Conservation (phyloP, 176 grass and related monocot species). For the Oryza glumipatula region DNA sequence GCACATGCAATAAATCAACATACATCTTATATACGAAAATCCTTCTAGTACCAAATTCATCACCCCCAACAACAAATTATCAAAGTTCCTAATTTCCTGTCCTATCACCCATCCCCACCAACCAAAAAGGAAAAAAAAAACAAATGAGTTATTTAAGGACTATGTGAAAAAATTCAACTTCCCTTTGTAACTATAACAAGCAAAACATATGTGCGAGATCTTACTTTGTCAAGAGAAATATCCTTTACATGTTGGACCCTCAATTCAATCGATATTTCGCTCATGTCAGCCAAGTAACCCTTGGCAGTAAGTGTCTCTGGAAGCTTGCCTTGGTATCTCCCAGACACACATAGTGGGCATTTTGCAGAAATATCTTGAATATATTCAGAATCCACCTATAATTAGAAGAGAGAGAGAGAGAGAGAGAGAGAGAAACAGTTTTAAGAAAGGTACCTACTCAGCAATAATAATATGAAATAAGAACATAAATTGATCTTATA, state of each 20-base stretch:
- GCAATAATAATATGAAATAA: slow-evolving; percentile 8
- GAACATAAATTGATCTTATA: not conserved
- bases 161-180: slow-evolving; percentile 2
- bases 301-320: slow-evolving; percentile 65
- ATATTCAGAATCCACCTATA: slow-evolving; percentile 83
- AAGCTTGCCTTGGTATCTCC: slow-evolving; percentile 88
- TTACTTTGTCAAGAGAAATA: slow-evolving; percentile 94
- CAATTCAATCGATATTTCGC: slow-evolving; percentile 74
- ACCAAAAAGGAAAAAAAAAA: not conserved
- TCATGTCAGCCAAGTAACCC: slow-evolving; percentile 82
- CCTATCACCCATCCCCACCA: not conserved
- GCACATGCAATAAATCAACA: not conserved
- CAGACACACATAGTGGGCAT: slow-evolving; percentile 76
- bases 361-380: slow-evolving; percentile 82
- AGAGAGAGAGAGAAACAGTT: not conserved
- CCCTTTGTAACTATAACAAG: slow-evolving; percentile 24
- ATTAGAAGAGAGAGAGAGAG: slow-evolving; percentile 22
- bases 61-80: not conserved
- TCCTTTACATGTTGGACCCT: slow-evolving; percentile 79
- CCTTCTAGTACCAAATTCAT: not conserved
- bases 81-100: slow-evolving; percentile 9
- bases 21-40: not conserved
- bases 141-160: not conserved
- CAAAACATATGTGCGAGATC: slow-evolving; percentile 20
- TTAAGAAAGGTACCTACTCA: slow-evolving; percentile 29